phyloP scores from a whole-genome alignment of 805 yeast genomes.

The Cyberlindnera amylophila region DNA sequence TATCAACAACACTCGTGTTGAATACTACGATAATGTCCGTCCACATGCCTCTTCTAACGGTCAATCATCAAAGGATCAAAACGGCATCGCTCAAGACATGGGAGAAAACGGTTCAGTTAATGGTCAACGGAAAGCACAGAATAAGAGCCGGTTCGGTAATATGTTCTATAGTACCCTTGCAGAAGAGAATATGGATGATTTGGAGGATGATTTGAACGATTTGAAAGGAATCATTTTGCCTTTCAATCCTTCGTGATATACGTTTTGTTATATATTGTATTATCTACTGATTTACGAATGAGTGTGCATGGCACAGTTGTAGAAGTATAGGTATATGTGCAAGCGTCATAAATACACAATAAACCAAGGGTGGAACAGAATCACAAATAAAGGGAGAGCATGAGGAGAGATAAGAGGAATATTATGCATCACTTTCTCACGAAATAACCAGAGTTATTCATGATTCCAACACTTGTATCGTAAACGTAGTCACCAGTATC shows the following conservation, averaged over 20 bases:
- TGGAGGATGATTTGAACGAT: slow-evolving; percentile 21
- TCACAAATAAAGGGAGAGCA: too few species aligned
- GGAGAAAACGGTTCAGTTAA: neutral
- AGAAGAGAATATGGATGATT: slow-evolving; percentile 21
- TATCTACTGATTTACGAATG: too few species aligned
- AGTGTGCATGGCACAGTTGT: too few species aligned
- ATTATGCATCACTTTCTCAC: slow-evolving; percentile 50
- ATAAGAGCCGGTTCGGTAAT: slow-evolving; percentile 4
- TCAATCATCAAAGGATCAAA: neutral
- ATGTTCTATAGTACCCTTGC: slow-evolving; percentile 12
- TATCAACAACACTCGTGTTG: slow-evolving; percentile 7
- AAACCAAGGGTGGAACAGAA: too few species aligned
- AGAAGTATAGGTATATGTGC: too few species aligned
- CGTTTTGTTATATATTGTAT: too few species aligned
- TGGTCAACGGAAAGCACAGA: neutral
- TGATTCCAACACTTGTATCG: slow-evolving; percentile 65
- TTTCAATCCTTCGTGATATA: slow-evolving; percentile 26
- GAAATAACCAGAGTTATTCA: slow-evolving; percentile 73
- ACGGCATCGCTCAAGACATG: neutral
- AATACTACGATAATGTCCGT: slow-evolving; percentile 1
- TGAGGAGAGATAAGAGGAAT: neutral
- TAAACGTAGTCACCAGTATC: slow-evolving; percentile 81
- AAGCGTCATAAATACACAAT: too few species aligned
- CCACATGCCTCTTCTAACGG: too few species aligned
- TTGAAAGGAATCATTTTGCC: slow-evolving; percentile 22